phyloP scores from a whole-genome alignment of 2,329 filamentous ascomycete species.

The Fusarium foetens region DNA sequence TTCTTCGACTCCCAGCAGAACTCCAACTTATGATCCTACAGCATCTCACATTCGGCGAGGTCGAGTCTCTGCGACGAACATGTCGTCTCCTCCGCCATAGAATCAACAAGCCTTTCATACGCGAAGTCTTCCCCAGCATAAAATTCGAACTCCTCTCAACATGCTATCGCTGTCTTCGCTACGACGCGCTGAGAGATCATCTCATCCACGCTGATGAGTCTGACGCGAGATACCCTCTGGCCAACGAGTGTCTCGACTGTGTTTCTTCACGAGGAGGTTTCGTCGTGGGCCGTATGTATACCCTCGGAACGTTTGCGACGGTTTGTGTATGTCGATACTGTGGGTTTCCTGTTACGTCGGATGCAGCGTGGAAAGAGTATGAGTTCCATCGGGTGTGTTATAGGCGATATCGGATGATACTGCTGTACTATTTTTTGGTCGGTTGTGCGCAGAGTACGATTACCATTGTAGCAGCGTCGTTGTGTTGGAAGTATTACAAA shows the following conservation, averaged over 20 bases:
- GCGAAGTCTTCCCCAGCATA: slow-evolving; percentile 51
- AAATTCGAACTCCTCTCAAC: slow-evolving; percentile 49
- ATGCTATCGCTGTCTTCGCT: slow-evolving; percentile 54
- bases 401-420: slow-evolving; percentile 49
- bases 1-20: slow-evolving; percentile 55
- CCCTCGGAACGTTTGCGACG: slow-evolving; percentile 48
- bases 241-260: slow-evolving; percentile 55
- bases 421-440: slow-evolving; percentile 52
- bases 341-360: slow-evolving; percentile 51
- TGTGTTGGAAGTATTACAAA: slow-evolving; percentile 54
- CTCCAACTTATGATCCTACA: slow-evolving; percentile 55
- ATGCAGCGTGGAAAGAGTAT: slow-evolving; percentile 47
- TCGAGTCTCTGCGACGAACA: slow-evolving; percentile 55
- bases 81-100: slow-evolving; percentile 51
- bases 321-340: slow-evolving; percentile 59
- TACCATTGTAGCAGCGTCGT: slow-evolving; percentile 49
- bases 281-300: slow-evolving; percentile 51
- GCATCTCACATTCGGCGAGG: slow-evolving; percentile 55
- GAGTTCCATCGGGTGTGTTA: slow-evolving; percentile 57
- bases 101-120: slow-evolving; percentile 50
- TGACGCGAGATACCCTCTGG: slow-evolving; percentile 51
- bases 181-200: slow-evolving; percentile 44
- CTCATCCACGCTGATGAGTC: slow-evolving; percentile 48
- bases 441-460: slow-evolving; percentile 53
- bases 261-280: slow-evolving; percentile 50